Evolutionary conservation across 805 yeast genomes (phyloP), one percentile per base, ranked within the genome.

Genomic region (Saccharomycopsis sp.): DNA sequence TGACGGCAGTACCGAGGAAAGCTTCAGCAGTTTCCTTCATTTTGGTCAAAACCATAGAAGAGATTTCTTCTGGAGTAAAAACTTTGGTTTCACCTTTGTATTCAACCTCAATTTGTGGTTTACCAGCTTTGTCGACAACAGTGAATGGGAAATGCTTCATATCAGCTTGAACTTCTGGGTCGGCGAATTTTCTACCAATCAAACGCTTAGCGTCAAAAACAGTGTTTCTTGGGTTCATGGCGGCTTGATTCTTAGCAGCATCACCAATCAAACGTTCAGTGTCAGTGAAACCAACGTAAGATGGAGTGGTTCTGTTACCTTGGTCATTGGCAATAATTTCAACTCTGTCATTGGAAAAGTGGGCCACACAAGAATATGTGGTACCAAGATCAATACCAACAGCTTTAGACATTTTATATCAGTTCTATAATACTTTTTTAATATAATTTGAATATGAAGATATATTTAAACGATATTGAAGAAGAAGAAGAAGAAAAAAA

Each of bases 241-340:
- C 88, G 50, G 96, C 96, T 70, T 87, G 96, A 68, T 88, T 87
- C 80, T 87, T 87, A 52, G 96, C 96, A 53, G 96, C 89, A 64
- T 86, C 96, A 69, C 96, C 96, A 58, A 86, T 84, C 57, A 86
- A 72, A 69, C 96, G 79, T 72, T 87, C 96, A 42, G 82, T 75
- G 53, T 82, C 92, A 41, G 95, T 84, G 71, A 87, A 87, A 32
- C 95, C 95, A 43, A 88, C 96, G 62, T 81, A 88, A 23, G 96
- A 88, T 44, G 96, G 96, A 43, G 96, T 88, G 46, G 88, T 87
- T 75, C 96, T 85, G 77, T 87, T 87, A 78, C 96, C 96, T 73
- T 87, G 96, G 65, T 88, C 96, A 63, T 87, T 87, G 58, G 96
- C 95, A 61, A 87, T 83, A 64, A 87, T 88, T 68, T 88, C 96